Conservation (phyloP, 331 rosid genomes). For the Erythrophleum ivorense region DNA sequence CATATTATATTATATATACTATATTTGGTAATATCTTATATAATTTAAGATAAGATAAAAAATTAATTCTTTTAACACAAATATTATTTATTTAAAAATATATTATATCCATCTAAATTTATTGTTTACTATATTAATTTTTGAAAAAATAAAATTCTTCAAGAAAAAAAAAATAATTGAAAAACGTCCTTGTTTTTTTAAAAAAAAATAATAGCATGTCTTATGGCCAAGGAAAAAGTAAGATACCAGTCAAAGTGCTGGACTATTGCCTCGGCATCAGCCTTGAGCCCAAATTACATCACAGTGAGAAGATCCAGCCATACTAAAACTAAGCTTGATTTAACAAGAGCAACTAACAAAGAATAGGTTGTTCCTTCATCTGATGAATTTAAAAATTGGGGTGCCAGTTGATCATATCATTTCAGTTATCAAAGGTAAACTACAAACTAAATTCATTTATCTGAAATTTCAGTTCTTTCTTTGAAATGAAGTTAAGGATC, state of each 20-base stretch:
- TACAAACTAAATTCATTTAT: background rate
- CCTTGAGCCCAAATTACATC: background rate
- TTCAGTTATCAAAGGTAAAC: background rate
- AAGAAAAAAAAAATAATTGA: background rate
- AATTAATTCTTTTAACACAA: too few species aligned
- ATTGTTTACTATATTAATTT: too few species aligned
- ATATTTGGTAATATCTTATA: too few species aligned
- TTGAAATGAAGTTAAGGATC: background rate
- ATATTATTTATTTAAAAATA: too few species aligned
- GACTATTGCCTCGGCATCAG: conserved; percentile 21
- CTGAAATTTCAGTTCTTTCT: conserved; percentile 1
- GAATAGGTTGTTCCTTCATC: background rate
- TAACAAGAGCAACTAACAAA: conserved; percentile 10
- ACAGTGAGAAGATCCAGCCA: conserved; percentile 24
- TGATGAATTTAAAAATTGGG: background rate
- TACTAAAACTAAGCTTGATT: conserved; percentile 1
- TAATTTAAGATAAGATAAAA: too few species aligned
- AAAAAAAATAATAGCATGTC: background rate
- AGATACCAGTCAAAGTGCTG: conserved; percentile 10
- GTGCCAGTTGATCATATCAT: background rate
- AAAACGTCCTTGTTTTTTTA: background rate
- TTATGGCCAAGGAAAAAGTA: background rate
- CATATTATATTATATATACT: too few species aligned
- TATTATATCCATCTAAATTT: too few species aligned
- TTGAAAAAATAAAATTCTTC: too few species aligned